A percentile compares a stretch with the other conserved stretches of the same genome.
These are phyloP conservation scores for Aspergillus latus DNA, from an alignment of 2,329 filamentous ascomycete species.

Conservation along the genomic window DNA sequence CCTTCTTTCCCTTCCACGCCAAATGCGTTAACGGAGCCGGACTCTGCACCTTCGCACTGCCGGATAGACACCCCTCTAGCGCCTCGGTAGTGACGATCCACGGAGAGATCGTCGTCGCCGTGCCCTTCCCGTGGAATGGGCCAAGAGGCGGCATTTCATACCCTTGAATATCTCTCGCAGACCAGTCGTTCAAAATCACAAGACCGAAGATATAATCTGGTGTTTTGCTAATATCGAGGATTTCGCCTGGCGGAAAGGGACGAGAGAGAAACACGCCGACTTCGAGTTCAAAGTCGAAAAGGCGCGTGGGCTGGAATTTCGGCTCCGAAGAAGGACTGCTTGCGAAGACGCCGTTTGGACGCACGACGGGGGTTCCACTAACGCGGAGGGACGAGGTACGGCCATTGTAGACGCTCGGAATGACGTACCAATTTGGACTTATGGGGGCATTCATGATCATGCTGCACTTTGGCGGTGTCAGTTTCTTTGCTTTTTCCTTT, in stretches of 20 bases:
- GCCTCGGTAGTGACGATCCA: slow-evolving; percentile 63
- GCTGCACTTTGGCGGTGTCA: slow-evolving; percentile 11
- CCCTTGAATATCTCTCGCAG: slow-evolving; percentile 59
- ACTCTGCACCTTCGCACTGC: slow-evolving; percentile 4
- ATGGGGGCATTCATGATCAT: slow-evolving; percentile 1
- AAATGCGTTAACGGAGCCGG: slow-evolving; percentile 13
- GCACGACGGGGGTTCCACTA: slow-evolving; percentile 11
- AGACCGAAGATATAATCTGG: slow-evolving; percentile 62
- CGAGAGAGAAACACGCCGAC: slow-evolving; percentile 48
- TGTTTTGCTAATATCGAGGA: slow-evolving; percentile 43
- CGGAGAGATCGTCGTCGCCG: slow-evolving; percentile 58
- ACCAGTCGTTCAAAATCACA: slow-evolving; percentile 63
- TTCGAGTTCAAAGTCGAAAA: slow-evolving; percentile 53
- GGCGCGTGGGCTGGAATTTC: slow-evolving; percentile 38
- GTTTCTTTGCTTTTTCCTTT: neutral
- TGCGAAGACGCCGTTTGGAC: slow-evolving; percentile 15
- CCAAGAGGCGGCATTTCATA: slow-evolving; percentile 61
- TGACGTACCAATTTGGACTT: slow-evolving; percentile 15
- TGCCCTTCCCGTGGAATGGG: slow-evolving; percentile 60
- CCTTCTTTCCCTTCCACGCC: slow-evolving; percentile 3
- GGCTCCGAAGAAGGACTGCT: neutral
- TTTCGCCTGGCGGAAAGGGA: slow-evolving; percentile 40
- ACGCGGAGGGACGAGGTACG: slow-evolving; percentile 18
- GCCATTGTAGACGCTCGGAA: slow-evolving; percentile 20
- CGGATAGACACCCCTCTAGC: slow-evolving; percentile 28